Percentiles rank a stretch among this genome's conserved stretches.
These are phyloP conservation scores for Staphylotrichum tortipilum DNA, from an alignment of 495 filamentous ascomycete genomes.

Conservation along the genomic window DNA sequence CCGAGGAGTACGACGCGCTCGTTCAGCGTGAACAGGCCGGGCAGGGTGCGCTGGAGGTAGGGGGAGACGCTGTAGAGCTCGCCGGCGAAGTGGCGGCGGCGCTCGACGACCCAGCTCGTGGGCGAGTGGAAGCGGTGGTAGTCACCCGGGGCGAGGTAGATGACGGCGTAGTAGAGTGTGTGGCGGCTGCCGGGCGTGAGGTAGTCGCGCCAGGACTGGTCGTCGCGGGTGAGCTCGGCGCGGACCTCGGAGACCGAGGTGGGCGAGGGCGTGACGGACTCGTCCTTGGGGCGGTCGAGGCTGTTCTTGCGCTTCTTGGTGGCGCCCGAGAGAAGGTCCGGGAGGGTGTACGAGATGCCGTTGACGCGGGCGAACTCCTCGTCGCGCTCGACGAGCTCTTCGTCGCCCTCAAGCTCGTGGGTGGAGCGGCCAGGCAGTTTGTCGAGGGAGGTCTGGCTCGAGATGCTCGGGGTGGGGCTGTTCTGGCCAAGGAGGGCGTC, in stretches of 20 bases:
- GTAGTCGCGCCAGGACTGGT: constrained; percentile 70
- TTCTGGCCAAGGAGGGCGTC: constrained; percentile 78
- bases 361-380: constrained; percentile 94
- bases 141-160: constrained; percentile 97
- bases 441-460: constrained; percentile 15
- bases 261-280: constrained; percentile 47
- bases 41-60: constrained; percentile 83
- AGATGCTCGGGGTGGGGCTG: constrained; percentile 36
- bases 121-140: constrained; percentile 98
- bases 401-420: constrained; percentile 32
- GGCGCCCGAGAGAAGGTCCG: constrained; percentile 74
- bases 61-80: constrained; percentile 93
- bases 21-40: constrained; percentile 91
- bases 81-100: constrained; percentile 87
- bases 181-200: constrained; percentile 47
- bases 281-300: constrained; percentile 32
- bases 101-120: constrained; percentile 85
- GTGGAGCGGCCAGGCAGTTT: constrained; percentile 8
- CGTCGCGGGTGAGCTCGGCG: constrained; percentile 69
- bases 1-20: constrained; percentile 91
- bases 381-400: constrained; percentile 62
- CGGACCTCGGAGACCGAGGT: constrained; percentile 71
- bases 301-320: constrained; percentile 24
- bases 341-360: constrained; percentile 92
- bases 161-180: constrained; percentile 84